These are phyloP conservation scores for Mycosphaerella sp. DNA, from an alignment of 2,329 filamentous ascomycete genomes.

Conservation along the genomic window DNA sequence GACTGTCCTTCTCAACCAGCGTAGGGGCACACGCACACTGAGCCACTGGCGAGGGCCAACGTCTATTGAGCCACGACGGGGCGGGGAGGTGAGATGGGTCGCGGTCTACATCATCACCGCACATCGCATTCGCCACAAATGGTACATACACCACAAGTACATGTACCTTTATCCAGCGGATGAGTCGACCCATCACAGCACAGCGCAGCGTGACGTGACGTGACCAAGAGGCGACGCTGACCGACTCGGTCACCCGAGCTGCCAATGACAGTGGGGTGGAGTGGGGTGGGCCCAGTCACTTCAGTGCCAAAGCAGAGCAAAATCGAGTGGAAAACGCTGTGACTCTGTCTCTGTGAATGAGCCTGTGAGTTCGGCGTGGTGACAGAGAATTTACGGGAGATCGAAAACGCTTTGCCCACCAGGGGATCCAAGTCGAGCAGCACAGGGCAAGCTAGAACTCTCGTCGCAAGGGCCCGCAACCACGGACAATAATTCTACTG, in stretches of 20 bases:
- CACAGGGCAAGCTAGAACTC: neutral
- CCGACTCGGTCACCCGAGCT: neutral
- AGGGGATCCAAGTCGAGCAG: neutral
- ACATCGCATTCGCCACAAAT: neutral
- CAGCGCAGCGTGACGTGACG: neutral
- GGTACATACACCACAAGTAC: neutral
- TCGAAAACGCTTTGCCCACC: slow-evolving; percentile 1
- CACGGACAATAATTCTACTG: too few relatives aligned
- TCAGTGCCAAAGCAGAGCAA: too few relatives aligned
- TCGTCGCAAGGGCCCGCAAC: neutral
- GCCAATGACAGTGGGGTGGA: neutral
- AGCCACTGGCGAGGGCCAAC: slow-evolving; percentile 1
- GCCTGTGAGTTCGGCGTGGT: too few relatives aligned
- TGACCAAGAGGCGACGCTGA: neutral
- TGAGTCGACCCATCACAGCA: too few relatives aligned
- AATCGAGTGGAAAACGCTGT: too few relatives aligned
- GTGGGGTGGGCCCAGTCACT: too few relatives aligned
- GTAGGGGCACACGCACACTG: neutral
- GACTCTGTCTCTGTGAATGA: too few relatives aligned
- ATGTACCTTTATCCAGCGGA: too few relatives aligned
- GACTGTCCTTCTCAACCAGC: neutral
- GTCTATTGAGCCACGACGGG: neutral
- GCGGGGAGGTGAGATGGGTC: too few relatives aligned
- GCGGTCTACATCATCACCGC: too few relatives aligned
- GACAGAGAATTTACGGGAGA: neutral